Evolutionary conservation across 495 filamentous ascomycete species (phyloP), one percentile per base, ranked within the genome.

Genomic region (Talaromyces wortmannii): DNA sequence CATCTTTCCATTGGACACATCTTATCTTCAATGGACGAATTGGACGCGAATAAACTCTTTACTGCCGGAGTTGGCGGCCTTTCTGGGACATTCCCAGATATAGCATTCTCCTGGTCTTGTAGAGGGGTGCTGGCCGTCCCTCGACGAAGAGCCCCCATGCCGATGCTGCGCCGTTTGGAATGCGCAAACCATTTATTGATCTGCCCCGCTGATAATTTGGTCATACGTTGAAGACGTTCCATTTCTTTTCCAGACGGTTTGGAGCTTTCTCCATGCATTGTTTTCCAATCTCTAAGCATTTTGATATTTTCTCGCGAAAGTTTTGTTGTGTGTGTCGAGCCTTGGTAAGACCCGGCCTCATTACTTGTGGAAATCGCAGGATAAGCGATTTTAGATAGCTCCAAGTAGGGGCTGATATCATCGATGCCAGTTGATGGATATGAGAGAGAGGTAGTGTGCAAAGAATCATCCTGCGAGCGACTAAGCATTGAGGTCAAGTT

Each of bases 1-100:
- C 87, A 91, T 74, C 88, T 70, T 64, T 91, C 84, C 51, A 91
- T 68, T 7, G 88, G 87, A 63, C 84, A 83, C 77, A 87, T 79
- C 57, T 75, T 64, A 45, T 81, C 78, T 7, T 23, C 23, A 23
- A 79, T 57, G 0, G 52, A 42, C 6, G 43, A 29, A 40, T 12
- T 6, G 5, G 52, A 7, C 5, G 40, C n/a, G 29, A 45, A 32
- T 36, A 53, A 13, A 40, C 17, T 32, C 17, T 53, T 42, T 45
- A 53, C 52, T 31, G 43, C 18, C 4, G 52, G 52, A 12, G 52
- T 53, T 16, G 29, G 11, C 4, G 52, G 52, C 18, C 52, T 31
- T 45, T 17, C n/a, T 53, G 17, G 42, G 7, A 46, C 17, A 18
- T 50, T 32, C 23, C 6, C 30, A 16, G 13, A 11, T 2, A 30